phyloP scores from a whole-genome alignment of 1,284 basidiomycete species.

The Papiliotrema fonsecae region DNA sequence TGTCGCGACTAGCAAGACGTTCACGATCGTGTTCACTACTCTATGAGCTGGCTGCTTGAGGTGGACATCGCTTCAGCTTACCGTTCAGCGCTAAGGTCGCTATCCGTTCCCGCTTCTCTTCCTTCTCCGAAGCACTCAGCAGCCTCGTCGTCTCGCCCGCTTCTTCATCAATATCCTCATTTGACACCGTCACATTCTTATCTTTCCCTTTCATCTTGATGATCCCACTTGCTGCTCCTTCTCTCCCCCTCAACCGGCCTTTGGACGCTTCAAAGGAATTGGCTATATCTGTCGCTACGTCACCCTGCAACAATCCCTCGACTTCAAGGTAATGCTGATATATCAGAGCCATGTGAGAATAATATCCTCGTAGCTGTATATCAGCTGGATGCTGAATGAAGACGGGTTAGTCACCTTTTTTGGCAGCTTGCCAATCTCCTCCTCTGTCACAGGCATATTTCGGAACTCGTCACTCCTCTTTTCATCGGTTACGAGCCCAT shows the following conservation, averaged over 20 bases:
- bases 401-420: conserved; percentile 34
- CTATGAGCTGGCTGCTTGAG: background rate
- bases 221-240: background rate
- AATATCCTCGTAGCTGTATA: conserved; percentile 32
- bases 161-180: conserved; percentile 7
- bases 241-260: background rate
- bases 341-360: conserved; percentile 33
- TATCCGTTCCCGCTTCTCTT: conserved; percentile 34
- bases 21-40: conserved; percentile 48
- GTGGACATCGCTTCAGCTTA: conserved; percentile 9
- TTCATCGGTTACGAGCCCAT: conserved; percentile 29
- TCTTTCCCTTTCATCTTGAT: background rate
- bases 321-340: conserved; percentile 44
- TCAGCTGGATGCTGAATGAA: background rate
- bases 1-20: conserved; percentile 51
- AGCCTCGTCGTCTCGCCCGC: conserved; percentile 24
- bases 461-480: conserved; percentile 34
- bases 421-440: conserved; percentile 33
- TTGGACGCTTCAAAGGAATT: conserved; percentile 25
- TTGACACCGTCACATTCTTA: background rate
- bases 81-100: conserved; percentile 41
- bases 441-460: conserved; percentile 26
- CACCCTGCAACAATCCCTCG: conserved; percentile 41
- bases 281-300: conserved; percentile 41
- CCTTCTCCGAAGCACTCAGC: conserved; percentile 23